Conservation (phyloP, 192 early-diverging fungal genomes). For the Rhizoclosmatium sp. region DNA sequence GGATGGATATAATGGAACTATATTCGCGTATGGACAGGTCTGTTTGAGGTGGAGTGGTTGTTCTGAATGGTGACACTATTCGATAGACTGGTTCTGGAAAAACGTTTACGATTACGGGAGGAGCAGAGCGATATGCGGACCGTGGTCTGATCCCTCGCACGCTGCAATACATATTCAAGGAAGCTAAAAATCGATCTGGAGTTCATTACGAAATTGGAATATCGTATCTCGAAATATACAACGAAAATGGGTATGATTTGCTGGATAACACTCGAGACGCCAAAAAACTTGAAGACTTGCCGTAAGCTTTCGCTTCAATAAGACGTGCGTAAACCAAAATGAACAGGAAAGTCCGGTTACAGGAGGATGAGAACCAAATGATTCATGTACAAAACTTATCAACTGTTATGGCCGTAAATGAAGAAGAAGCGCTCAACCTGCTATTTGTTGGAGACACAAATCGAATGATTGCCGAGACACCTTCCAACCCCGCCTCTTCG, state of each 20-base stretch:
- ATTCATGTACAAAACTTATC: constrained; percentile 67
- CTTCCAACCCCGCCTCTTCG: constrained; percentile 69
- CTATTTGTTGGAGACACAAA: constrained; percentile 73
- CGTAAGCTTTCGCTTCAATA: constrained; percentile 43
- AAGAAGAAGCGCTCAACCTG: constrained; percentile 68
- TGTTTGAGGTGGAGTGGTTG: neutral
- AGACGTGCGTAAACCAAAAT: neutral
- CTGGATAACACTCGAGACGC: constrained; percentile 63
- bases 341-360: constrained; percentile 58
- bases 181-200: constrained; percentile 47
- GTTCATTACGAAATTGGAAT: constrained; percentile 55
- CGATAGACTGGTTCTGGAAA: constrained; percentile 69
- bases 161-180: constrained; percentile 65
- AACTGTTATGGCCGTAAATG: constrained; percentile 46
- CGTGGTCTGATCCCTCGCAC: constrained; percentile 68
- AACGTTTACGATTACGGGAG: constrained; percentile 74
- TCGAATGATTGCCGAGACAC: constrained; percentile 71
- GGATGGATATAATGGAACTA: constrained; percentile 72
- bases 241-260: constrained; percentile 68
- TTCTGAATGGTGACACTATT: neutral
- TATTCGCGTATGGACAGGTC: constrained; percentile 70
- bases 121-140: constrained; percentile 66
- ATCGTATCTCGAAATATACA: constrained; percentile 73
- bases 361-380: constrained; percentile 55
- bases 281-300: constrained; percentile 69